Base-by-base conservation (phyloP, 2,329 filamentous ascomycete genomes). In the Fusarium sp. region DNA sequence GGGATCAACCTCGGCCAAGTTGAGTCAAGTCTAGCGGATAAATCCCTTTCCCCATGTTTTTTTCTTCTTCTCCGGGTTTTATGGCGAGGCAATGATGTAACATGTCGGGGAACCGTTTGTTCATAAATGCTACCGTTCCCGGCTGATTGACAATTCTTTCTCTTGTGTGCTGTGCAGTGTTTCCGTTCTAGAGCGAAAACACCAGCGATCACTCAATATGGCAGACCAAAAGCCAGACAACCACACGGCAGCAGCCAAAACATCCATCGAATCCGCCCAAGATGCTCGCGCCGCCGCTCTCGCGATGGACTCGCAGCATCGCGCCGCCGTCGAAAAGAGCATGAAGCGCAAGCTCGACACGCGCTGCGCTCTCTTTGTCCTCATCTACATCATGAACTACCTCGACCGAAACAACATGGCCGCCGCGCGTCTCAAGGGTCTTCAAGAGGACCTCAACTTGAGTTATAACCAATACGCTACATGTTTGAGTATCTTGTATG, bases 321-420 rank as follows among this genome's bases (percentile, higher is more conserved):
- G 89, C 14, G 75, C 76, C 1, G 75, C 76, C 16, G 85, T 90
- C n/a, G 91, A 94, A 79, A 87, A 86, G 77, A 85, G 83, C 37
- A 80, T 94, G 73, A 86, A 89, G 77, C 86, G 89, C 71, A 94
- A 93, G 81, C 89, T 94, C 57, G 92, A 94, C 76, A 73, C 85
- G 22, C 85, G 91, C 64, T 94, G 78, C 82, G 90, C 77, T 82
- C 87, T 92, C 71, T 87, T 94, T 61, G 87, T 94, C 49, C 77
- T 93, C 69, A 92, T 94, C 81, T 94, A 93, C 75, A 92, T 94
- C 77, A 84, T 82, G 78, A 93, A 94, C 80, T 94, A 92, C 78
- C 83, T 90, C 30, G 89, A 91, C 73, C 83, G 89, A 37, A 91
- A 91, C 77, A 91, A 92, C 77, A 91, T 92, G 67, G 89, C 89